These are phyloP conservation scores for Zygoascus flipseniorum DNA, from an alignment of 805 yeast genomes.

Conservation along the genomic window DNA sequence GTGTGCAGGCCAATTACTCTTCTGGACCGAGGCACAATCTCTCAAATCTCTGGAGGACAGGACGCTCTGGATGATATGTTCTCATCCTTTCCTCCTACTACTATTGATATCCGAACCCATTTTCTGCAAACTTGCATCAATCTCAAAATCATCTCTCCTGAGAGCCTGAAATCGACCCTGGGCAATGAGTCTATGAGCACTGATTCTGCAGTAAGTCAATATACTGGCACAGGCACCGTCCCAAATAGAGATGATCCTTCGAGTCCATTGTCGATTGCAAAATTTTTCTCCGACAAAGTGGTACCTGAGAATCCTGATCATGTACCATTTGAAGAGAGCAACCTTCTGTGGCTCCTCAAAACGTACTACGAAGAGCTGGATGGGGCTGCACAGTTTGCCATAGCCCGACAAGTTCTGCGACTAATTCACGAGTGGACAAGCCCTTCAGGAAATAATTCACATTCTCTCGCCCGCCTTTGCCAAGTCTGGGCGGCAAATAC, in stretches of 20 bases:
- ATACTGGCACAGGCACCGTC: conserved; percentile 14
- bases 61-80: conserved; percentile 41
- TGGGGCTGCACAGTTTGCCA: conserved; percentile 38
- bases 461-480: conserved; percentile 42
- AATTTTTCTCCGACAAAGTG: conserved; percentile 16
- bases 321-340: conserved; percentile 44
- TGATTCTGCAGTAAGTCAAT: conserved; percentile 4
- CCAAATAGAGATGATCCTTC: conserved; percentile 5
- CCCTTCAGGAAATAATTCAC: conserved; percentile 29
- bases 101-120: conserved; percentile 42
- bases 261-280: conserved; percentile 26
- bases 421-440: conserved; percentile 27
- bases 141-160: conserved; percentile 34
- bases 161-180: conserved; percentile 21
- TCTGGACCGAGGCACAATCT: conserved; percentile 31
- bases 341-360: conserved; percentile 40
- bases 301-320: conserved; percentile 38
- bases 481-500: conserved; percentile 40
- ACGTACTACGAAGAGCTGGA: conserved; percentile 38
- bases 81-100: conserved; percentile 41
- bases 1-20: conserved; percentile 24
- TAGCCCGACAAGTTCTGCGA: conserved; percentile 32
- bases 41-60: conserved; percentile 31
- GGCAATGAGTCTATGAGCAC: conserved; percentile 15
- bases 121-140: conserved; percentile 39